phyloP scores from a whole-genome alignment of 2,329 filamentous ascomycete species.

The Clonostachys solani region DNA sequence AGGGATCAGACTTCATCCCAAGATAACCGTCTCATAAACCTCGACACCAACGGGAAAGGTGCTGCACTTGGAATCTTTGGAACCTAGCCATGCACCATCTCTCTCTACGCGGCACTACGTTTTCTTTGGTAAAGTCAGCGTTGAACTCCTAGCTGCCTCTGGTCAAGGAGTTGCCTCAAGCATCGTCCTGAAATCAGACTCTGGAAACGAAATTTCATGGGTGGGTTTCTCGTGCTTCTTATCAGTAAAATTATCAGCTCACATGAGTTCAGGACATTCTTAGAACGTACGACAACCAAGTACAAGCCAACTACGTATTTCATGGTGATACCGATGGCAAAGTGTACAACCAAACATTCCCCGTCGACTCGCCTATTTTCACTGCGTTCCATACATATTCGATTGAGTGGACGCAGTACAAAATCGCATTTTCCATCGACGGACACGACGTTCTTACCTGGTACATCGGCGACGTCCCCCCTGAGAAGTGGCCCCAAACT shows the following conservation, averaged over 20 bases:
- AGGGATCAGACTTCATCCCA: slow-evolving; percentile 23
- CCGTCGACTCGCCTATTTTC: slow-evolving; percentile 31
- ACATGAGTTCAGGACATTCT: slow-evolving; percentile 14
- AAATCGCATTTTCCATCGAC: slow-evolving; percentile 57
- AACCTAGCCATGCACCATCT: slow-evolving; percentile 51
- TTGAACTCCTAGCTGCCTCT: slow-evolving; percentile 64
- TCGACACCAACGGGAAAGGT: slow-evolving; percentile 17
- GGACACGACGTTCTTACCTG: slow-evolving; percentile 24
- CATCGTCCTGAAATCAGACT: slow-evolving; percentile 72
- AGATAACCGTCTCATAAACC: slow-evolving; percentile 15
- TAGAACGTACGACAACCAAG: slow-evolving; percentile 39
- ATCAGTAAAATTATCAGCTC: not conserved
- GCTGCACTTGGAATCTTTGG: slow-evolving; percentile 50
- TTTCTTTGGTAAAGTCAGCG: slow-evolving; percentile 76
- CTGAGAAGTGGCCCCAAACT: slow-evolving; percentile 59
- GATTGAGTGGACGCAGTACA: slow-evolving; percentile 60
- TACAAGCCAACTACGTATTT: slow-evolving; percentile 78
- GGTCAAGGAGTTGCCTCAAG: slow-evolving; percentile 75
- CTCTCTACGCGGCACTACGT: slow-evolving; percentile 73
- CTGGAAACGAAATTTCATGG: slow-evolving; percentile 66
- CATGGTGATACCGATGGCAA: slow-evolving; percentile 56
- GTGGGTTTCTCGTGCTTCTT: slow-evolving; percentile 6
- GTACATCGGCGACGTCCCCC: slow-evolving; percentile 36
- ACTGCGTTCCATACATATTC: slow-evolving; percentile 57
- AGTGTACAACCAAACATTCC: slow-evolving; percentile 42